Evolutionary conservation across 805 yeast species (phyloP).

Genomic region (Suhomyces pyralidae): DNA sequence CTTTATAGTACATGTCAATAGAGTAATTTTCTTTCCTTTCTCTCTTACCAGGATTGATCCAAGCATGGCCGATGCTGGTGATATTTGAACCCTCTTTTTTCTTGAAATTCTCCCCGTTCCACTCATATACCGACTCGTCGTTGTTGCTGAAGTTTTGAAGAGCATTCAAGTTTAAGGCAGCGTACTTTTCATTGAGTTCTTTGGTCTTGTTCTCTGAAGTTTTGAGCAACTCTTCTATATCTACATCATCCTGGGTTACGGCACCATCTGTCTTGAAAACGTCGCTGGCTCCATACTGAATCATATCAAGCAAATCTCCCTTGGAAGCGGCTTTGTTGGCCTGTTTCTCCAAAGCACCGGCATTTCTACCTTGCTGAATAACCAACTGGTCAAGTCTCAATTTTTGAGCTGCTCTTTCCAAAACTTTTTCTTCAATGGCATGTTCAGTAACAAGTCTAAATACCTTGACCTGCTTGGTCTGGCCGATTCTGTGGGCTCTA

Average conservation of each 20-base stretch:
- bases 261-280: conserved; percentile 39
- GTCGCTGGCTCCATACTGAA: conserved; percentile 77
- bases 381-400: conserved; percentile 77
- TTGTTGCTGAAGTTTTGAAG: conserved; percentile 65
- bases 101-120: conserved; percentile 84
- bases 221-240: conserved; percentile 58
- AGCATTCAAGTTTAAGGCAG: conserved; percentile 69
- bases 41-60: conserved; percentile 86
- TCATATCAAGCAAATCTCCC: conserved; percentile 76
- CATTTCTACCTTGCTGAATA: conserved; percentile 67
- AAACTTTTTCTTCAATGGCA: conserved; percentile 78
- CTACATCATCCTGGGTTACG: conserved; percentile 36
- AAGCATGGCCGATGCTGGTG: conserved; percentile 51
- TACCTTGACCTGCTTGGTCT: conserved; percentile 77
- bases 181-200: conserved; percentile 60
- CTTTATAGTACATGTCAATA: conserved; percentile 83
- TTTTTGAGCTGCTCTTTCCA: conserved; percentile 80
- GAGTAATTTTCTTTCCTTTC: conserved; percentile 83
- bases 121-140: conserved; percentile 72
- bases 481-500: conserved; percentile 86
- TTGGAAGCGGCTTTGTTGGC: conserved; percentile 48
- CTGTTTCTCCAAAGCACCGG: conserved; percentile 29
- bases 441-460: conserved; percentile 76
- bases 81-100: conserved; percentile 53
- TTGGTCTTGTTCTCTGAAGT: conserved; percentile 63